Evolutionary conservation across 2,329 filamentous ascomycete species (phyloP).

Genomic region (Exophiala dermatitidis): DNA sequence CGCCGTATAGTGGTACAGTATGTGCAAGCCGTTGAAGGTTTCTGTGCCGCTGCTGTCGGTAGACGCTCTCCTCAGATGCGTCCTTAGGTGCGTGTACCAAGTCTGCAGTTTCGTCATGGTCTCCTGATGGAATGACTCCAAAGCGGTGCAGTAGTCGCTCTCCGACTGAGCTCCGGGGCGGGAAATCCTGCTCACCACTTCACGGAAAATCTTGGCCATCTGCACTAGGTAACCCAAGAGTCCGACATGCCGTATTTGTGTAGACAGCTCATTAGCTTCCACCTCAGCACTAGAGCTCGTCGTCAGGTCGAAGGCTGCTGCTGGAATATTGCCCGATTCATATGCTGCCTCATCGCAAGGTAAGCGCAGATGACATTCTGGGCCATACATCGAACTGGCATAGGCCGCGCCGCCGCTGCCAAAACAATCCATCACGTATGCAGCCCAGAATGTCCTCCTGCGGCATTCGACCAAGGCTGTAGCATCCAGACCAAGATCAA

Average conservation of each 20-base stretch:
- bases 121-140: constrained; percentile 6
- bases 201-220: constrained; percentile 23
- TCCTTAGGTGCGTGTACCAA: constrained; percentile 10
- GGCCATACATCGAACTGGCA: constrained; percentile 51
- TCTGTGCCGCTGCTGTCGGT: constrained; percentile 3
- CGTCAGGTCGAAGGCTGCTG: constrained; percentile 41
- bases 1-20: constrained; percentile 22
- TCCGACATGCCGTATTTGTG: constrained; percentile 5
- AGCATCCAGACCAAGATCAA: constrained; percentile 53
- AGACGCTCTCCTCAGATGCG: background rate
- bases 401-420: constrained; percentile 52
- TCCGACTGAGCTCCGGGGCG: background rate
- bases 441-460: constrained; percentile 64
- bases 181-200: constrained; percentile 12
- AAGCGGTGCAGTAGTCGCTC: constrained; percentile 1
- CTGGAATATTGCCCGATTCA: constrained; percentile 52
- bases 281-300: background rate
- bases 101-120: constrained; percentile 1
- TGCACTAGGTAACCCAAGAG: constrained; percentile 21
- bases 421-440: constrained; percentile 62
- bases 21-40: constrained; percentile 12
- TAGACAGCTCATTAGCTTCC: background rate
- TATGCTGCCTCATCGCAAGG: constrained; percentile 57
- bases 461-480: constrained; percentile 58
- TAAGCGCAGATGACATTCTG: constrained; percentile 61